Percentiles rank a stretch among this genome's conserved stretches.
phyloP scores from a whole-genome alignment of 2,329 filamentous ascomycete species.

The Byssothecium circinans region DNA sequence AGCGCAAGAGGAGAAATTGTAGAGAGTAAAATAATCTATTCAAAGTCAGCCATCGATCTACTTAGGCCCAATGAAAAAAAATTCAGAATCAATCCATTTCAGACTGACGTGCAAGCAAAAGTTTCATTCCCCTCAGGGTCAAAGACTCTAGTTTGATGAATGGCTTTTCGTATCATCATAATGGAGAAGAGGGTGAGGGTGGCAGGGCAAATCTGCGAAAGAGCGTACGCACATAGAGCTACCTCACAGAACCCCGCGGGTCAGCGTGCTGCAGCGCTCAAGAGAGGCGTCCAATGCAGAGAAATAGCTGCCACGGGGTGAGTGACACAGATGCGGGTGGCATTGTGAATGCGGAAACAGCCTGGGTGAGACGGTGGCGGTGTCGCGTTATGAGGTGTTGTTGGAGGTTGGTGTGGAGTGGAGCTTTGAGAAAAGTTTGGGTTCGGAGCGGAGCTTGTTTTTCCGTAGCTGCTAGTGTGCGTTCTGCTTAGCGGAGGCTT shows the following conservation, averaged over 20 bases:
- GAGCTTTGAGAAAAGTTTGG: slow-evolving; percentile 16
- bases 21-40: neutral
- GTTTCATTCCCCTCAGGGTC: slow-evolving; percentile 49
- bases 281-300: neutral
- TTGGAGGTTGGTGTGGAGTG: neutral
- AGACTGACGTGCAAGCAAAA: slow-evolving; percentile 50
- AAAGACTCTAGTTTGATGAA: slow-evolving; percentile 51
- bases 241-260: neutral
- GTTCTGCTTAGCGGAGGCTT: neutral
- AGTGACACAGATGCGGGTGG: neutral
- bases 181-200: slow-evolving; percentile 12
- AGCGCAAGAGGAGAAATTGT: too few relatives aligned
- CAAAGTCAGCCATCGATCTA: slow-evolving; percentile 18
- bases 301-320: neutral
- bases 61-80: neutral
- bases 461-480: slow-evolving; percentile 22
- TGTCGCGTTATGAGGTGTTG: neutral
- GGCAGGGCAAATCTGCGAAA: too few relatives aligned
- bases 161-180: slow-evolving; percentile 47
- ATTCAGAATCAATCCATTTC: slow-evolving; percentile 26
- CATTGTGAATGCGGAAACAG: neutral
- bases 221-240: slow-evolving; percentile 13
- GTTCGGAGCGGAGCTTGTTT: slow-evolving; percentile 19
- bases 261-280: neutral
- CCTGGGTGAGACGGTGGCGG: neutral